Evolutionary conservation across 805 yeast genomes (phyloP).

Genomic region (Nakazawaea laoshanensis): DNA sequence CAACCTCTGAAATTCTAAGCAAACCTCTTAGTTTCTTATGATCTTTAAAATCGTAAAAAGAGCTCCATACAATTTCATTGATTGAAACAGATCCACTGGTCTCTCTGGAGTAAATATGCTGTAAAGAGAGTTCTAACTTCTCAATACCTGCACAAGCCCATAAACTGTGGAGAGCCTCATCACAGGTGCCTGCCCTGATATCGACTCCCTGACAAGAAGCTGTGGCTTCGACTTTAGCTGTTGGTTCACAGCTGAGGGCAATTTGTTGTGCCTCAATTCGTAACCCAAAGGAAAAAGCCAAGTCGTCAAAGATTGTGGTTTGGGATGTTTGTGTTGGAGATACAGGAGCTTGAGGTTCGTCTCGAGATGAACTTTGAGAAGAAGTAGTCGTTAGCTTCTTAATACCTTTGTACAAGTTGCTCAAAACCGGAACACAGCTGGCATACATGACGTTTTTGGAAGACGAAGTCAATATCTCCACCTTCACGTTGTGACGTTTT

Average conservation of each 20-base stretch:
- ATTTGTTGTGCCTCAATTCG: slow-evolving; percentile 66
- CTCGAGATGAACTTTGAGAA: not conserved
- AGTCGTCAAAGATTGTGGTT: slow-evolving; percentile 37
- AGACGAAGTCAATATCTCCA: slow-evolving; percentile 53
- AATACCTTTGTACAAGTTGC: slow-evolving; percentile 45
- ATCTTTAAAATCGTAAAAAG: slow-evolving; percentile 36
- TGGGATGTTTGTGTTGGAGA: not conserved
- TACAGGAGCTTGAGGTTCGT: not conserved
- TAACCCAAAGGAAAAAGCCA: slow-evolving; percentile 57
- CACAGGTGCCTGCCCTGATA: slow-evolving; percentile 46
- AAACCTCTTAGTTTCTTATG: slow-evolving; percentile 36
- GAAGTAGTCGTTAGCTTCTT: slow-evolving; percentile 34
- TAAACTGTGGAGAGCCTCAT: slow-evolving; percentile 28
- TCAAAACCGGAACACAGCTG: slow-evolving; percentile 69
- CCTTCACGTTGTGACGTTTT: slow-evolving; percentile 35
- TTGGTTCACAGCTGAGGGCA: slow-evolving; percentile 84
- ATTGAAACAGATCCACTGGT: slow-evolving; percentile 63
- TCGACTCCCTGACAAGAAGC: slow-evolving; percentile 66
- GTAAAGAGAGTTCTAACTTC: slow-evolving; percentile 63
- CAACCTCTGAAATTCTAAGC: slow-evolving; percentile 44
- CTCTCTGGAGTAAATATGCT: slow-evolving; percentile 87
- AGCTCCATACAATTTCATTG: slow-evolving; percentile 37
- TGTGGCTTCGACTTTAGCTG: slow-evolving; percentile 85
- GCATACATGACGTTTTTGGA: slow-evolving; percentile 68
- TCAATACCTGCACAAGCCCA: slow-evolving; percentile 28